phyloP scores from a whole-genome alignment of 306 rosid species.

The Glycine latifolia region DNA sequence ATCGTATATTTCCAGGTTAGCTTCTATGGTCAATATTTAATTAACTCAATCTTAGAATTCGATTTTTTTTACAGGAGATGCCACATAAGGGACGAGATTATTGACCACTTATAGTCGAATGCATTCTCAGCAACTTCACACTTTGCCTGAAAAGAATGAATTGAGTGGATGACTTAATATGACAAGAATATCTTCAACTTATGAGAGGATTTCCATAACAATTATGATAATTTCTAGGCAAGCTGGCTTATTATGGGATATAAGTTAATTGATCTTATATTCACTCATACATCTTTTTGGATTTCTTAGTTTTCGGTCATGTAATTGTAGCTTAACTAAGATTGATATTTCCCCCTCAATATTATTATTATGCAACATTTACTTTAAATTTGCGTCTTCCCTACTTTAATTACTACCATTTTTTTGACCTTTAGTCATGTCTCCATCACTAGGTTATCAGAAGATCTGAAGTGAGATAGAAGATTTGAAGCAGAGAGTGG shows the following conservation, averaged over 20 bases:
- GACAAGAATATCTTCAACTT: constrained; percentile 35
- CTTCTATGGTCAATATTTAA: constrained; percentile 3
- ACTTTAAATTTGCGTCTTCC: constrained; percentile 21
- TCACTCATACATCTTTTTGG: constrained; percentile 45
- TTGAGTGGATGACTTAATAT: constrained; percentile 25
- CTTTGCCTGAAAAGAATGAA: constrained; percentile 45
- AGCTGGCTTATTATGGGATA: constrained; percentile 41
- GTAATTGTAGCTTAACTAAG: constrained; percentile 46
- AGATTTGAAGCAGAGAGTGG: no score
- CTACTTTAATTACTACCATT: constrained; percentile 10
- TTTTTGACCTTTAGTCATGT: constrained; percentile 12
- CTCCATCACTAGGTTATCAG: neutral
- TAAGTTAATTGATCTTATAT: constrained; percentile 44
- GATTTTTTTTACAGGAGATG: constrained; percentile 68
- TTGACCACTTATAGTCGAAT: constrained; percentile 52
- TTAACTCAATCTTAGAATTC: constrained; percentile 12
- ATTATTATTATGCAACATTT: constrained; percentile 48
- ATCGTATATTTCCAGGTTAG: constrained; percentile 4
- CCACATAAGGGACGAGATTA: constrained; percentile 83
- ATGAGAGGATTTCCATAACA: constrained; percentile 28
- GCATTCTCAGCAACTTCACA: constrained; percentile 20
- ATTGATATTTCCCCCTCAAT: constrained; percentile 16
- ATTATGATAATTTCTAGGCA: constrained; percentile 35
- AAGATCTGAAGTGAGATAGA: no score
- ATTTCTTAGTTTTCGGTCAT: constrained; percentile 50